Percentiles rank a stretch among this genome's conserved stretches.
These are phyloP conservation scores for Thymus mandschuricus DNA, from an alignment of 257 asterid species.

Conservation along the genomic window DNA sequence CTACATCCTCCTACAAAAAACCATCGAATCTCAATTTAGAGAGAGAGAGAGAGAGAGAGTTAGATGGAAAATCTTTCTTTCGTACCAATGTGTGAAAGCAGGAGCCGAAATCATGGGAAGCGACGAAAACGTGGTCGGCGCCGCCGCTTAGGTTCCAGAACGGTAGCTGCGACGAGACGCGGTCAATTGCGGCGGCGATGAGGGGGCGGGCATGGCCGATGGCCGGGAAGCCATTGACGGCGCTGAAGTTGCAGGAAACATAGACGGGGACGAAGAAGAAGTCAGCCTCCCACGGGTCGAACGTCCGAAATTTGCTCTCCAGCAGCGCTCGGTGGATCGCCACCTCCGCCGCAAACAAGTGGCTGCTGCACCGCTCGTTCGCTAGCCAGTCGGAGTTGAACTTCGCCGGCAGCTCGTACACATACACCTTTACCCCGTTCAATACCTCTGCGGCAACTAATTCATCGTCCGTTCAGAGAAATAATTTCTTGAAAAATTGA, in stretches of 20 bases:
- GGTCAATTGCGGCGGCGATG: constrained; percentile 51
- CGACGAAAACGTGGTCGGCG: constrained; percentile 70
- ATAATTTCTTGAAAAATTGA: background rate
- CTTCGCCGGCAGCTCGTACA: constrained; percentile 69
- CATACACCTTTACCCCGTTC: constrained; percentile 55
- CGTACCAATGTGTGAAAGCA: constrained; percentile 73
- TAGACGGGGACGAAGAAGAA: constrained; percentile 93
- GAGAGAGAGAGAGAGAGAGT: background rate
- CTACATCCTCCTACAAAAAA: constrained; percentile 60
- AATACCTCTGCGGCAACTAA: background rate
- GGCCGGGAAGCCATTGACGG: constrained; percentile 85
- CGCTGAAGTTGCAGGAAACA: constrained; percentile 83
- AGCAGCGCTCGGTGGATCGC: constrained; percentile 70
- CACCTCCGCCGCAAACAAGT: constrained; percentile 92
- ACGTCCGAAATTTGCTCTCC: constrained; percentile 52
- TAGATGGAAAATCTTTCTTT: too few species aligned
- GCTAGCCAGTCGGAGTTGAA: constrained; percentile 73
- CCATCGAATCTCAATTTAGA: too few species aligned
- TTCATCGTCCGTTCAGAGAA: background rate
- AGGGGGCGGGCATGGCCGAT: constrained; percentile 85
- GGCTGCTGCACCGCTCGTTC: constrained; percentile 64
- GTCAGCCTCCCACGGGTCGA: constrained; percentile 71
- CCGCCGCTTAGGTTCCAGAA: constrained; percentile 92
- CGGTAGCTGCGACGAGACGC: constrained; percentile 52
- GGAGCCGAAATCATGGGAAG: constrained; percentile 77